phyloP scores from a whole-genome alignment of 345 rosid species.

The Sonneratia alba region DNA sequence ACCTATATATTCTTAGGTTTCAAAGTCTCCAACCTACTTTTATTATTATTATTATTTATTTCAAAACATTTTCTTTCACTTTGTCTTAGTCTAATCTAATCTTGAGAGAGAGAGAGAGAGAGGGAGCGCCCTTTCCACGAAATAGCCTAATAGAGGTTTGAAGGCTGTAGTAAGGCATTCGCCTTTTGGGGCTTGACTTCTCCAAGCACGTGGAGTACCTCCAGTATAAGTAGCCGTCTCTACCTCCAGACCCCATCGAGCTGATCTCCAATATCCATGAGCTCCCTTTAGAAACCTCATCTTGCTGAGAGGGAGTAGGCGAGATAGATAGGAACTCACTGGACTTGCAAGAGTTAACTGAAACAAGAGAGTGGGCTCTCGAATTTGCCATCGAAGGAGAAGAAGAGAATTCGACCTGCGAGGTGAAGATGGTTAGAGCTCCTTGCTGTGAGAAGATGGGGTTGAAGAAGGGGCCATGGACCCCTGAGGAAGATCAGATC shows the following conservation, averaged over 20 bases:
- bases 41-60: neutral
- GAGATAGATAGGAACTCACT: too few relatives aligned
- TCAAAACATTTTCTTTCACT: neutral
- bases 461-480: slow-evolving; percentile 32
- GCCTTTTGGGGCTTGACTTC: neutral
- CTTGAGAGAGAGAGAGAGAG: slow-evolving; percentile 1
- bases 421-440: slow-evolving; percentile 61
- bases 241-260: neutral
- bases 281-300: neutral
- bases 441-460: slow-evolving; percentile 88
- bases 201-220: neutral
- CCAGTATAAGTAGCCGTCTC: neutral
- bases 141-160: neutral
- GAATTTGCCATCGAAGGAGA: neutral
- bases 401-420: neutral
- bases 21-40: neutral
- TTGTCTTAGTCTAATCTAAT: neutral
- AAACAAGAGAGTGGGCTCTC: neutral
- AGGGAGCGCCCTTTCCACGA: neutral
- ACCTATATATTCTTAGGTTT: too few relatives aligned
- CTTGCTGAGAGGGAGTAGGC: too few relatives aligned
- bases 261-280: neutral
- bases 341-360: neutral
- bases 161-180: neutral
- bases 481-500: slow-evolving; percentile 54